Evolutionary conservation across 768 basidiomycete species (phyloP).

Genomic region (Pulveroboletus ravenelii): DNA sequence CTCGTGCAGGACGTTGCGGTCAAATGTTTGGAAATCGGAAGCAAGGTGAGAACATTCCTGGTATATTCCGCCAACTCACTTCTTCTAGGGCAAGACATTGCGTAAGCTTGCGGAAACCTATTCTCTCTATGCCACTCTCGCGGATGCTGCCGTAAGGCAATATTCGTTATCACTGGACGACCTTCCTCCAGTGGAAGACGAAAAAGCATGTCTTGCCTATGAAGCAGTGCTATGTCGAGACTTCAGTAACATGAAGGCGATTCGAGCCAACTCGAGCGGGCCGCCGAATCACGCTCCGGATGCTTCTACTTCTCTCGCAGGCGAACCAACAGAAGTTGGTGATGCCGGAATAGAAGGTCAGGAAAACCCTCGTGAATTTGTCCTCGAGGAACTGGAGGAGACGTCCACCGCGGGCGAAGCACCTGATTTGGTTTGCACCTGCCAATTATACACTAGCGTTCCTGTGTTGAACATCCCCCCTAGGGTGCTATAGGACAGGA

Average conservation of each 20-base stretch:
- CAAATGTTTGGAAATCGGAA: conserved; percentile 56
- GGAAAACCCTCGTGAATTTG: conserved; percentile 17
- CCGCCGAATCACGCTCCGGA: conserved; percentile 8
- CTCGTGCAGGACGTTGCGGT: conserved; percentile 58
- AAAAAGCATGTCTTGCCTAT: conserved; percentile 40
- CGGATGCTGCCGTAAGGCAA: conserved; percentile 42
- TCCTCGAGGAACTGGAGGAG: conserved; percentile 17
- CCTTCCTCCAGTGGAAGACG: conserved; percentile 51
- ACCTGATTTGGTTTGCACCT: conserved; percentile 23
- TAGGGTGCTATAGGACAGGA: conserved; percentile 74
- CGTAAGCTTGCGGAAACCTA: conserved; percentile 50
- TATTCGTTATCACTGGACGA: conserved; percentile 52
- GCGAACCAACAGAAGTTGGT: conserved; percentile 11
- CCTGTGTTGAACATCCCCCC: conserved; percentile 7
- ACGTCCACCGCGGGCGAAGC: conserved; percentile 9
- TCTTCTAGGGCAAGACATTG: conserved; percentile 58
- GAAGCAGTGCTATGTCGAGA: conserved; percentile 54
- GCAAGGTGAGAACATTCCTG: conserved; percentile 33
- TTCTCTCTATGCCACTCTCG: conserved; percentile 42
- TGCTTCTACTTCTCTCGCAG: conserved; percentile 1
- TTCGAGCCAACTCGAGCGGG: conserved; percentile 18
- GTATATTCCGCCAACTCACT: conserved; percentile 9
- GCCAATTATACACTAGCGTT: background rate
- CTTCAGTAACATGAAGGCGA: conserved; percentile 34
- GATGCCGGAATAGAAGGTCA: conserved; percentile 7